Evolutionary conservation across 345 rosid genomes (phyloP).

Genomic region (Aethionema arabicum): DNA sequence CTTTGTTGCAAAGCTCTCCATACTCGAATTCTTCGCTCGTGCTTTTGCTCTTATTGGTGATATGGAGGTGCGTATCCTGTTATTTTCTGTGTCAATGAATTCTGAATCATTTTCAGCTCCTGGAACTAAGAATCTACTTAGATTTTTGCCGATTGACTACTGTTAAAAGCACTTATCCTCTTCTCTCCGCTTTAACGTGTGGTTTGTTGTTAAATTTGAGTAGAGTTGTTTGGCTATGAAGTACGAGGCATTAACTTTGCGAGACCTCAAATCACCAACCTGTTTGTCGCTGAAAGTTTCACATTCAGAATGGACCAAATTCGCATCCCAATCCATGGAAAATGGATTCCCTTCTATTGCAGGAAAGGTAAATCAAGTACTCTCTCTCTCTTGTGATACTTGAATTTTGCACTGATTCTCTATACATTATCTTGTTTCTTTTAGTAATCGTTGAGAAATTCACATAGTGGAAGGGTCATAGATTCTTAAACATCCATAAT

Average conservation of each 20-base stretch:
- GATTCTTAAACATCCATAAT: neutral
- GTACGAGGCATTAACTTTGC: constrained; percentile 66
- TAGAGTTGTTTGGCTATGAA: constrained; percentile 72
- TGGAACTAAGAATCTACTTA: neutral
- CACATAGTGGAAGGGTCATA: neutral
- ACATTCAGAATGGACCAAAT: constrained; percentile 57
- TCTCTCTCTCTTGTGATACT: neutral
- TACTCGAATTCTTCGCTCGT: constrained; percentile 70
- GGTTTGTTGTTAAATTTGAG: neutral
- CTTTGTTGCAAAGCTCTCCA: constrained; percentile 52
- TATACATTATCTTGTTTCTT: neutral
- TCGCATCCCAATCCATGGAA: constrained; percentile 57
- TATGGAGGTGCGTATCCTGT: constrained; percentile 45
- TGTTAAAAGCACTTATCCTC: neutral
- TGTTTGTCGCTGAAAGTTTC: constrained; percentile 56
- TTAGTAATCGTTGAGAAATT: neutral
- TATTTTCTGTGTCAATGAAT: neutral
- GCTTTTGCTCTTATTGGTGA: constrained; percentile 78
- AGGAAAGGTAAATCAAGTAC: constrained; percentile 45
- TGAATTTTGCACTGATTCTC: neutral
- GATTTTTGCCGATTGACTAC: neutral
- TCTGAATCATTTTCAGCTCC: neutral
- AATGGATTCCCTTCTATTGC: constrained; percentile 59
- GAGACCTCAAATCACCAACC: constrained; percentile 51
- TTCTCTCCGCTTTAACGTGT: neutral